Percentiles rank a stretch among this genome's conserved stretches.
phyloP scores from a whole-genome alignment of 306 rosid genomes.

The Prunus mume region DNA sequence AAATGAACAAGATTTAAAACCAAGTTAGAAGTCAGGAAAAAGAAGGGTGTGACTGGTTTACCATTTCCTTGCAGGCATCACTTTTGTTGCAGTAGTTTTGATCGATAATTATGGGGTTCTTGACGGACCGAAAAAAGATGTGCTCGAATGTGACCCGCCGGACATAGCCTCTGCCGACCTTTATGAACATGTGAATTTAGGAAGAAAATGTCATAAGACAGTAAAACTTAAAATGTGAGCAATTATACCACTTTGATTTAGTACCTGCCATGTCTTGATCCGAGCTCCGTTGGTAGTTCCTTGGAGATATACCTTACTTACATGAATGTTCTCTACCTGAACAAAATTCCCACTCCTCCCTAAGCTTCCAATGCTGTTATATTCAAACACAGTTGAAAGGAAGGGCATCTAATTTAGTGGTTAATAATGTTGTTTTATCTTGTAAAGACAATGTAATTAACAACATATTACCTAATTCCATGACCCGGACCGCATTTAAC shows the following conservation, averaged over 20 bases:
- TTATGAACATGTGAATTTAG: background rate
- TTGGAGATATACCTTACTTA: conserved; percentile 28
- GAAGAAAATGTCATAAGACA: background rate
- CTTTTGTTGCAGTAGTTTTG: conserved; percentile 30
- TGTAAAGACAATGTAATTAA: background rate
- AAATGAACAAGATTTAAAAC: background rate
- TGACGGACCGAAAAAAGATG: conserved; percentile 18
- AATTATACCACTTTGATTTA: background rate
- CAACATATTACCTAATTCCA: conserved; percentile 25
- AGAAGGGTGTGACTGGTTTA: background rate
- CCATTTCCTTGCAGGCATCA: conserved; percentile 29
- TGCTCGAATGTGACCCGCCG: conserved; percentile 24
- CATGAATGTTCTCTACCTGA: conserved; percentile 34
- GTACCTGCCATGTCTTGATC: conserved; percentile 47
- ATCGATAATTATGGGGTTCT: conserved; percentile 38
- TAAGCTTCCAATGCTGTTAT: conserved; percentile 38
- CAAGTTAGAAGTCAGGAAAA: background rate
- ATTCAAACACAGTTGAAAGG: background rate
- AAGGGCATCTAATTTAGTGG: background rate
- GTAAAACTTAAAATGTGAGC: background rate
- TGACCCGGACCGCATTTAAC: conserved; percentile 38
- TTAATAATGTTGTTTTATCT: too few relatives aligned
- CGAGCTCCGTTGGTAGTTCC: conserved; percentile 42
- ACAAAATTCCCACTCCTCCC: conserved; percentile 34
- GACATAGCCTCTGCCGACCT: conserved; percentile 31